Evolutionary conservation across 768 basidiomycete species (phyloP).

Genomic region (Leccinum rimulosum): DNA sequence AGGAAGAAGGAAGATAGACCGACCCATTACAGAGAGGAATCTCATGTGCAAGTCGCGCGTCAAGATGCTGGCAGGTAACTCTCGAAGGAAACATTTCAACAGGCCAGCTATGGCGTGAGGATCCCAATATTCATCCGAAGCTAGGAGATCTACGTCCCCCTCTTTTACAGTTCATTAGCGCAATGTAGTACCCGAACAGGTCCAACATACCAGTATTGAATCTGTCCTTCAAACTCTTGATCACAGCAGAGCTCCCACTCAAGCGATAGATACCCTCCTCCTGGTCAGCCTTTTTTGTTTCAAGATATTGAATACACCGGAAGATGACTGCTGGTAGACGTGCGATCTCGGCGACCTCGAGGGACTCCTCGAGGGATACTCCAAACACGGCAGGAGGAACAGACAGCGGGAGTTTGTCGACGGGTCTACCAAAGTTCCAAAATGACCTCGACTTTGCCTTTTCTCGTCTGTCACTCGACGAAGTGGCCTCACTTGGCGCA

Average conservation of each 20-base stretch:
- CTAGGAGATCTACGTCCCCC: slow-evolving; percentile 91
- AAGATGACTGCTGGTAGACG: slow-evolving; percentile 93
- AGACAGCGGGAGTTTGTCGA: slow-evolving; percentile 41
- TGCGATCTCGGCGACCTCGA: slow-evolving; percentile 86
- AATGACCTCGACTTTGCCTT: slow-evolving; percentile 92
- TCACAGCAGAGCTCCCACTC: slow-evolving; percentile 91
- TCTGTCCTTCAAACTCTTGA: slow-evolving; percentile 88
- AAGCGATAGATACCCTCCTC: slow-evolving; percentile 98
- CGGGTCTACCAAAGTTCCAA: slow-evolving; percentile 83
- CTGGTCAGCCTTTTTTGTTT: slow-evolving; percentile 89
- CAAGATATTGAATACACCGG: slow-evolving; percentile 92
- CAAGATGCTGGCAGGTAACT: slow-evolving; percentile 88
- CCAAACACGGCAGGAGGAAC: slow-evolving; percentile 81
- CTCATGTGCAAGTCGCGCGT: slow-evolving; percentile 88
- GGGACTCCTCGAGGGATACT: slow-evolving; percentile 80
- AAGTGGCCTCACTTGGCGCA: slow-evolving; percentile 40
- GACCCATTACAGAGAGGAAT: slow-evolving; percentile 93
- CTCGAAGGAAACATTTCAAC: slow-evolving; percentile 90
- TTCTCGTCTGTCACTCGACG: slow-evolving; percentile 69
- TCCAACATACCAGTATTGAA: slow-evolving; percentile 78
- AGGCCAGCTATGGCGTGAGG: slow-evolving; percentile 96
- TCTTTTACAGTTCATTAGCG: slow-evolving; percentile 46
- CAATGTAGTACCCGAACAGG: slow-evolving; percentile 3
- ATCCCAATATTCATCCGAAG: slow-evolving; percentile 92
- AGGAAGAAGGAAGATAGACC: slow-evolving; percentile 30